These are phyloP conservation scores for Hericium coralloides DNA, from an alignment of 768 basidiomycete genomes.

Conservation along the genomic window DNA sequence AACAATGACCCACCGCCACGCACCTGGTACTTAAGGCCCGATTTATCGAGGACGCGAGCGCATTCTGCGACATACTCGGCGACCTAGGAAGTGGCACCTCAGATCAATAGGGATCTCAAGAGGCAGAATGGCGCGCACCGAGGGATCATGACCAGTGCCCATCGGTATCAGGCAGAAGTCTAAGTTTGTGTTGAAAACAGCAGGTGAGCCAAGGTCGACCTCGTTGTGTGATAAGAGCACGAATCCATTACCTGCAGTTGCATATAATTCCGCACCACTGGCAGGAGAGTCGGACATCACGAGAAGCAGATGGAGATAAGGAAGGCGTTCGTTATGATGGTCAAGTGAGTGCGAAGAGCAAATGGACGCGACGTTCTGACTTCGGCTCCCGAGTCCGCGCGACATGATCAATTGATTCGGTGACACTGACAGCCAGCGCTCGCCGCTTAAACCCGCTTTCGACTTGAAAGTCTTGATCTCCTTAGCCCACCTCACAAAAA, in stretches of 20 bases:
- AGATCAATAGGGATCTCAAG: background rate
- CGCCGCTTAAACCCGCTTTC: no score
- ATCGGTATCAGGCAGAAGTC: conserved; percentile 89
- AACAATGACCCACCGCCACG: conserved; percentile 8
- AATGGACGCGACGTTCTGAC: no score
- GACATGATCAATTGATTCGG: no score
- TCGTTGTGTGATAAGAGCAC: background rate
- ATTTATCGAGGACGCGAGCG: conserved; percentile 72
- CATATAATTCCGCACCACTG: conserved; percentile 48
- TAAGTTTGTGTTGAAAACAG: conserved; percentile 19
- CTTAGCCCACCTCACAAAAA: no score
- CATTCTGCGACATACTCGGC: conserved; percentile 77
- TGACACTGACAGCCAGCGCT: no score
- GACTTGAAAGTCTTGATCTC: no score
- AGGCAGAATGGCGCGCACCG: conserved; percentile 32
- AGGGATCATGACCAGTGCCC: conserved; percentile 57
- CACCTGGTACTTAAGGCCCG: conserved; percentile 78
- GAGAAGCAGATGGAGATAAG: background rate
- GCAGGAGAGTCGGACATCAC: background rate
- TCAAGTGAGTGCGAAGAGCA: no score
- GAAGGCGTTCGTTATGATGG: background rate
- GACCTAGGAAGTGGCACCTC: conserved; percentile 33
- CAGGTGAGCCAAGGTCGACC: background rate
- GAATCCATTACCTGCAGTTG: conserved; percentile 52
- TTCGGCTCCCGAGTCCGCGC: no score